Evolutionary conservation across 108 stramenopile species (phyloP).

Genomic region (Asterionellopsis glacialis): DNA sequence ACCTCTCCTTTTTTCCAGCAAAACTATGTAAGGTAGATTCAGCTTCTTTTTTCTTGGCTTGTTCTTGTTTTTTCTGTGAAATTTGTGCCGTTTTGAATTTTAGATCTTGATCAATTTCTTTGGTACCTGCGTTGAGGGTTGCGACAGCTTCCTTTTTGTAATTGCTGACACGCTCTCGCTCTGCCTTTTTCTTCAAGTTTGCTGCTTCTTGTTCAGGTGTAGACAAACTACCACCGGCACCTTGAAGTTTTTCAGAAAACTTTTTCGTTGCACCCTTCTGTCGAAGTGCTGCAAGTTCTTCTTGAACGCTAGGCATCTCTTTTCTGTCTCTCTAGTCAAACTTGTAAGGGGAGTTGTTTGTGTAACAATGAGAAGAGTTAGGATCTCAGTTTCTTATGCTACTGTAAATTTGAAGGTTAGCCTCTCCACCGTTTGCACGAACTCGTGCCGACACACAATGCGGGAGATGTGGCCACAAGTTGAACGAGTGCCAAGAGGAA

Average conservation of each 20-base stretch:
- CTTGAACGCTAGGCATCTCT: constrained; percentile 29
- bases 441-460: no score
- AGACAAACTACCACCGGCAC: constrained; percentile 20
- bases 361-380: no score
- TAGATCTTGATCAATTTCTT: constrained; percentile 19
- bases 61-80: constrained; percentile 13
- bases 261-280: not conserved
- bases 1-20: not conserved
- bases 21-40: constrained; percentile 19
- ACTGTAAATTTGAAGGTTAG: no score
- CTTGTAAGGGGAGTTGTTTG: no score
- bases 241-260: constrained; percentile 21
- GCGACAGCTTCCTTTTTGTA: constrained; percentile 26
- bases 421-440: no score
- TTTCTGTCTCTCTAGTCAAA: no score
- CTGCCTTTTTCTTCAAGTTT: constrained; percentile 13
- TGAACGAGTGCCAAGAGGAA: no score
- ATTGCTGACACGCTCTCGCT: constrained; percentile 2
- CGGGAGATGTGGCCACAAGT: no score
- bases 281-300: constrained; percentile 31
- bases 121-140: constrained; percentile 15
- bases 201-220: constrained; percentile 29
- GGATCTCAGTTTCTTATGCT: no score
- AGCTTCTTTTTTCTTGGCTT: constrained; percentile 17
- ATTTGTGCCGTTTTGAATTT: constrained; percentile 13